Base-by-base conservation (phyloP, 192 early-diverging fungal genomes). In the Geranomyces michiganensis region DNA sequence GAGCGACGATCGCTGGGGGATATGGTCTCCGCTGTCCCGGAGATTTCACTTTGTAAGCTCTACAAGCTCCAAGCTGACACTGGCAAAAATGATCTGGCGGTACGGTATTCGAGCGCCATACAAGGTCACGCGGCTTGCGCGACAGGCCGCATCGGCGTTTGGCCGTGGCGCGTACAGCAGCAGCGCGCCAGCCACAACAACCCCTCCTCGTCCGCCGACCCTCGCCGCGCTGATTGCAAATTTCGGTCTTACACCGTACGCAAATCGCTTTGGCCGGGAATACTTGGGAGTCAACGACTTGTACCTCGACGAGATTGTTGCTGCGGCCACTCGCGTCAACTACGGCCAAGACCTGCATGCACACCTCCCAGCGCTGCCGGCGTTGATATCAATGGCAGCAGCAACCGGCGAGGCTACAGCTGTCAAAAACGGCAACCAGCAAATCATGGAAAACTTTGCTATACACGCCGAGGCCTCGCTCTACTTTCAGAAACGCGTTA, bases 361-460 rank as follows among this genome's bases (percentile, higher is more conserved):
- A 44, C 4, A 21, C 5, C n/a, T 64, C 33, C 14, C 61, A 24
- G 70, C 70, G n/a, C 29, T 33, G 2, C 58, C 58, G 58, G 5
- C 58, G 8, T 31, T 72, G 10, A 60, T 72, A 22, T 72, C 44
- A 24, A 72, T 72, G 70, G 70, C 59, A 8, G 70, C 70, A 13
- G 70, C 61, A 14, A 53, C n/a, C 47, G 70, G 70, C 17, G 47
- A 64, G 33, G 36, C 61, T 8, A 26, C 53, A 19, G 29, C 46
- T 10, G 70, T 72, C 26, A 31, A 46, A 64, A 61, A 36, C 22
- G 70, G 70, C 60, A 72, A 72, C 47, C 36, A 72, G 62, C 59
- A 46, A 17, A 72, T 72, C 70, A 64, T 64, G 27, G 36, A 72
- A 26, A 15, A 61, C 3, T 70, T 61, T 27, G 68, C 33, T 17